A percentile compares a stretch with the other conserved stretches of the same genome.
phyloP scores from a whole-genome alignment of 2,329 filamentous ascomycete species.

The Verticillium longisporum region DNA sequence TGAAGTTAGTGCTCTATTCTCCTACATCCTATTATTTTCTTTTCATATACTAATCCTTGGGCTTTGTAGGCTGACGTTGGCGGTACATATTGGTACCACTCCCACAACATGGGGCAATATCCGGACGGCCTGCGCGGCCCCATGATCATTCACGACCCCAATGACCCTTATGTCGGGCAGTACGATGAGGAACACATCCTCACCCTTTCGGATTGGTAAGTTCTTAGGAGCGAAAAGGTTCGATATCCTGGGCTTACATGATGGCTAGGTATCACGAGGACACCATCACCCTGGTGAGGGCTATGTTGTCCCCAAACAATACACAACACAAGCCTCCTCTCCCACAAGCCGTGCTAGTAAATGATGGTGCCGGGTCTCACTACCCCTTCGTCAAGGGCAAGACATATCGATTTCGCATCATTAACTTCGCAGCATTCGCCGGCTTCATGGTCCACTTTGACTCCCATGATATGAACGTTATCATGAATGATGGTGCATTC shows the following conservation, averaged over 20 bases:
- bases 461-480: slow-evolving; percentile 35
- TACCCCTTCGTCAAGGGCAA: slow-evolving; percentile 31
- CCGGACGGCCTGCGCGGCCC: slow-evolving; percentile 60
- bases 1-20: slow-evolving; percentile 23
- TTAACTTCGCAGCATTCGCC: slow-evolving; percentile 37
- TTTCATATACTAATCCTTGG: background rate
- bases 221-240: background rate
- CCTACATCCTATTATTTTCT: background rate
- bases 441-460: slow-evolving; percentile 36
- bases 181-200: slow-evolving; percentile 54
- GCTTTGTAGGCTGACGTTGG: slow-evolving; percentile 25
- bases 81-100: slow-evolving; percentile 51
- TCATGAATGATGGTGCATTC: slow-evolving; percentile 36
- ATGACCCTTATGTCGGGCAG: slow-evolving; percentile 41
- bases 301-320: slow-evolving; percentile 33
- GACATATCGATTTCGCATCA: slow-evolving; percentile 39
- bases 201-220: slow-evolving; percentile 27
- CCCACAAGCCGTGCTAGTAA: slow-evolving; percentile 33
- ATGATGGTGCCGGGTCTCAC: slow-evolving; percentile 30
- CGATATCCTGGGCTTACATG: background rate
- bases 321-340: slow-evolving; percentile 29
- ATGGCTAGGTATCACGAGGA: slow-evolving; percentile 32
- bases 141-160: slow-evolving; percentile 52
- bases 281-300: slow-evolving; percentile 25
- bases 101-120: slow-evolving; percentile 57